Evolutionary conservation across 2,329 filamentous ascomycete genomes (phyloP), one percentile per base, ranked within the genome.

Genomic region (Aspergillus phoenicis): DNA sequence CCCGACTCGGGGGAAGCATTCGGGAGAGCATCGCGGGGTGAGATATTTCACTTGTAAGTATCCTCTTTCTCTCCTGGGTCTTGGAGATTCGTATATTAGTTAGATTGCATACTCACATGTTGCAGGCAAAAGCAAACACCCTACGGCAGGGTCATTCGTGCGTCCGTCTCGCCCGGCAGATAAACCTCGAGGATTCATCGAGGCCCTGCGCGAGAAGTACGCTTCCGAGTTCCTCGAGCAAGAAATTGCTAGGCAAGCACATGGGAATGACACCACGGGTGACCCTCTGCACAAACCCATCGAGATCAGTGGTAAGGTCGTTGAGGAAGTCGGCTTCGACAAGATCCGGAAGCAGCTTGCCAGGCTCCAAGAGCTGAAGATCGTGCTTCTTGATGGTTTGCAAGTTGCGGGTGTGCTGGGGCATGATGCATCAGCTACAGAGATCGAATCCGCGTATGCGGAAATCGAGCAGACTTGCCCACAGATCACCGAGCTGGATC

Each of bases 261-360:
- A 54, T 38, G 28, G 43, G 1, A 30, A 57, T 28, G 43, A 41
- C 3, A 36, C 45, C 47, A 39, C 63, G 4, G 58, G 47, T 7
- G 45, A 58, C 24, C 56, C 58, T 60, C 74, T 78, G 11, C 73
- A 78, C 7, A 81, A 83, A 53, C 82, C 86, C 52, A 89, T 96
- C 64, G 79, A 89, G 83, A 83, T 96, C 82, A 78, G 91, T 77
- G 83, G 84, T 39, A 98, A 98, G 77, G 85, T 93, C 17, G 94
- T 91, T 5, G 90, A 98, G 78, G 94, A 98, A 78, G 87, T 98
- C 36, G 95, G 95, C 30, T 98, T 98, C 68, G 93, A 96, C 68
- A 97, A 97, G 81, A 91, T 97, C 66, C 87, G 90, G 47, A 85
- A 85, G 66, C 87, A 93, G 76, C 88, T 96, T 70, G 89, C 93